A percentile compares a stretch with the other conserved stretches of the same genome.
Evolutionary conservation across 169 alveolate genomes (phyloP).

Genomic region (Plasmodium inui): DNA sequence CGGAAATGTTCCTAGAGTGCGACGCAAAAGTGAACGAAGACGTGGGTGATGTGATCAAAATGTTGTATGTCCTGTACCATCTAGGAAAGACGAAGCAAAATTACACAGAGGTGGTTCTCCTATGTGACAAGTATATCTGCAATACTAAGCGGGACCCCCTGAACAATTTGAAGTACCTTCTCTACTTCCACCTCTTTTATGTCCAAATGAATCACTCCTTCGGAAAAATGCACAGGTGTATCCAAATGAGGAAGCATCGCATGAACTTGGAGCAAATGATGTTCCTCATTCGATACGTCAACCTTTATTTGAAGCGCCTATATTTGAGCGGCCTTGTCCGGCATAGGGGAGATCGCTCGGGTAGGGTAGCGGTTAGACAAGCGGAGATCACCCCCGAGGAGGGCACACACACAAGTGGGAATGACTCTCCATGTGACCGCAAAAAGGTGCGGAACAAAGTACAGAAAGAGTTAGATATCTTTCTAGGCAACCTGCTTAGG

Average conservation of each 20-base stretch:
- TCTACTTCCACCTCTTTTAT: slow-evolving; percentile 70
- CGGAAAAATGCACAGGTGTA: background rate
- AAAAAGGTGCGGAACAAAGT: background rate
- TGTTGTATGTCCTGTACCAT: slow-evolving; percentile 57
- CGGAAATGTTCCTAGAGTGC: slow-evolving; percentile 14
- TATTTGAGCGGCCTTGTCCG: slow-evolving; percentile 29
- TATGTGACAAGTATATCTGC: slow-evolving; percentile 43
- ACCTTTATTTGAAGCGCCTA: slow-evolving; percentile 32
- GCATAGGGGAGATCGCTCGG: slow-evolving; percentile 20
- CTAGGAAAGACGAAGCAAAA: background rate
- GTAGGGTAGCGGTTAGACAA: background rate
- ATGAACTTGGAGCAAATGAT: slow-evolving; percentile 45
- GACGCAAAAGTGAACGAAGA: slow-evolving; percentile 47
- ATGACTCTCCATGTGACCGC: background rate
- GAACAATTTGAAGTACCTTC: slow-evolving; percentile 42
- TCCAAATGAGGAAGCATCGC: slow-evolving; percentile 19
- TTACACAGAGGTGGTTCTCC: slow-evolving; percentile 20
- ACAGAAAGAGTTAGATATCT: slow-evolving; percentile 24
- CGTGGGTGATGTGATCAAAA: slow-evolving; percentile 50
- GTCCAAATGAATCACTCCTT: slow-evolving; percentile 44
- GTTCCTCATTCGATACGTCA: slow-evolving; percentile 54
- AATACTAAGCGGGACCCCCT: slow-evolving; percentile 27
- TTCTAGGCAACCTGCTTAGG: slow-evolving; percentile 33
- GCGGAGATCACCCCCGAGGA: background rate
- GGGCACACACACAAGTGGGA: background rate